These are phyloP conservation scores for Lecanicillium sp. DNA, from an alignment of 2,329 filamentous ascomycete genomes.

Conservation along the genomic window DNA sequence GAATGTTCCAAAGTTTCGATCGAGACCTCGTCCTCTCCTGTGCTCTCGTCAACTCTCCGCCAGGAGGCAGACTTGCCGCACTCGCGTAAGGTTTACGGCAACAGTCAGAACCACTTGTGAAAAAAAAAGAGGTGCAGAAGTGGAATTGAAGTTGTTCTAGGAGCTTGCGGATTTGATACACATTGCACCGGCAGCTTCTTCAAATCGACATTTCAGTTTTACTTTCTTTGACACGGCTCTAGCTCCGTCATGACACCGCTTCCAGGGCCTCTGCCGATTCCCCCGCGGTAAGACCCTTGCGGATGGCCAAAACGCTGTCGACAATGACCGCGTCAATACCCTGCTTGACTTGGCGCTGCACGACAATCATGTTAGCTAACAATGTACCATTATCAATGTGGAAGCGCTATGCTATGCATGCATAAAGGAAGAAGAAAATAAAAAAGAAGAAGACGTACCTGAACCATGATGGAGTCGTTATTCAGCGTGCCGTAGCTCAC, in stretches of 20 bases:
- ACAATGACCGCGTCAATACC: constrained; percentile 98
- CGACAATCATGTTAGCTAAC: neutral
- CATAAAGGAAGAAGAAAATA: too few species aligned
- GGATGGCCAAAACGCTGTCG: constrained; percentile 86
- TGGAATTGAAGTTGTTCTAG: too few species aligned
- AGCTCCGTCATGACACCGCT: neutral
- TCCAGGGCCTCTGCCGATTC: neutral
- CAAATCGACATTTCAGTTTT: neutral
- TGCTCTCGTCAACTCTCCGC: too few species aligned
- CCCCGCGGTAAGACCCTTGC: constrained; percentile 68
- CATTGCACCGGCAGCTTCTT: neutral
- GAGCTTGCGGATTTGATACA: too few species aligned
- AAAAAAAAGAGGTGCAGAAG: too few species aligned
- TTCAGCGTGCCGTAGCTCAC: constrained; percentile 91
- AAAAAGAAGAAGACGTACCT: constrained; percentile 50
- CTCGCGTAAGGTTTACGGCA: too few species aligned
- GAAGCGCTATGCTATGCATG: too few species aligned
- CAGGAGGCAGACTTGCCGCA: too few species aligned
- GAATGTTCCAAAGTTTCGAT: too few species aligned
- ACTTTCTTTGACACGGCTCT: neutral
- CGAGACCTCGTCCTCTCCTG: too few species aligned
- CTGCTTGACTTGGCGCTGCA: constrained; percentile 79
- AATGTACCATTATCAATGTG: too few species aligned
- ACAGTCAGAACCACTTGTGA: too few species aligned
- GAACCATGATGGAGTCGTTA: constrained; percentile 79